These are phyloP conservation scores for Xylaria sp. DNA, from an alignment of 2,329 filamentous ascomycete species.

Conservation along the genomic window DNA sequence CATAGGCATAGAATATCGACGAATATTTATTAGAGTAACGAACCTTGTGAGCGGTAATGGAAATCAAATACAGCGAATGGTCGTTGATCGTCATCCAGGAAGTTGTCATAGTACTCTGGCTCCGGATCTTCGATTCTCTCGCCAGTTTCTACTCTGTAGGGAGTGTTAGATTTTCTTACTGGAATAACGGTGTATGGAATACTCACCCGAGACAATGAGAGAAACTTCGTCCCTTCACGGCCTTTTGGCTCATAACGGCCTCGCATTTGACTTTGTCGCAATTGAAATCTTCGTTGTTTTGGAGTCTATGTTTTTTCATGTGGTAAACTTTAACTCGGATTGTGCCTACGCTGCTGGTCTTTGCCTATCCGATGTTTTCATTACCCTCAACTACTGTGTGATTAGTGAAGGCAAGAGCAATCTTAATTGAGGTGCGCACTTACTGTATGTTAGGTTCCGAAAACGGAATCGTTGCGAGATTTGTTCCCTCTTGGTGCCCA, in stretches of 20 bases:
- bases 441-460: not conserved
- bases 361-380: not conserved
- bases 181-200: not conserved
- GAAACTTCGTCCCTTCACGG: not conserved
- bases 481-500: not conserved
- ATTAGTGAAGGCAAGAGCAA: not conserved
- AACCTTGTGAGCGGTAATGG: constrained; percentile 9
- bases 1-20: not conserved
- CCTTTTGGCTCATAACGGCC: not conserved
- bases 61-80: constrained; percentile 1
- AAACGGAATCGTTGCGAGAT: not conserved
- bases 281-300: not conserved
- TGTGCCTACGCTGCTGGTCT: not conserved
- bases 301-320: not conserved
- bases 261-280: not conserved
- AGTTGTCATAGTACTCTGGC: not conserved
- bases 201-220: not conserved
- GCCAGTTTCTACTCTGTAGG: not conserved
- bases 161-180: not conserved
- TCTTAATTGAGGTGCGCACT: not conserved
- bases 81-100: not conserved
- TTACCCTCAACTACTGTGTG: not conserved
- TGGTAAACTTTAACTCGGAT: not conserved
- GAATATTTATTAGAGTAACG: not conserved
- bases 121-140: not conserved